A percentile compares a stretch with the other conserved stretches of the same genome.
Evolutionary conservation across 768 basidiomycete species (phyloP).

Genomic region (Russula abietina): DNA sequence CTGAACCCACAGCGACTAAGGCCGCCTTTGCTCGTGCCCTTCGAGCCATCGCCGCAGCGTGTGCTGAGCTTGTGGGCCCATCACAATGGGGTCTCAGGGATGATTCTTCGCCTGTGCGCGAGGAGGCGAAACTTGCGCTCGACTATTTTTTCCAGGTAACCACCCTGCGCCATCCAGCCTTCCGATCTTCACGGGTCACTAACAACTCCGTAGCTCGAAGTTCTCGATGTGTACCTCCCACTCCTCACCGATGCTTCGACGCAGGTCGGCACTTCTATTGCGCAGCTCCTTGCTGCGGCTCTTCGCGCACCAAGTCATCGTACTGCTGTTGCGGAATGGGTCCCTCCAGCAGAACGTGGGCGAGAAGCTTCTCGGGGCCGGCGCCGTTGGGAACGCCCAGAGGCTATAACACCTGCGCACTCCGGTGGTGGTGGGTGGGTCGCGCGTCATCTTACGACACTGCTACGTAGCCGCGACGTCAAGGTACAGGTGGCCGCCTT

Average conservation of each 20-base stretch:
- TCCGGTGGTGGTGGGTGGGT: slow-evolving; percentile 50
- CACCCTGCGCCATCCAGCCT: background rate
- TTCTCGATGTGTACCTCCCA: slow-evolving; percentile 62
- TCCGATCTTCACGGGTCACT: background rate
- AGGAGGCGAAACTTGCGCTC: slow-evolving; percentile 52
- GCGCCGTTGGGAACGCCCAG: slow-evolving; percentile 70
- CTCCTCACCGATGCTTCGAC: slow-evolving; percentile 44
- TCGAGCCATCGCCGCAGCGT: slow-evolving; percentile 49
- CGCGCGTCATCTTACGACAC: slow-evolving; percentile 42
- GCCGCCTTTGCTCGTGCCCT: slow-evolving; percentile 60
- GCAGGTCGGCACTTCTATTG: slow-evolving; percentile 45
- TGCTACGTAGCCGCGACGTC: slow-evolving; percentile 46
- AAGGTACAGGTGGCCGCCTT: slow-evolving; percentile 67
- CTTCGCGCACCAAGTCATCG: slow-evolving; percentile 49
- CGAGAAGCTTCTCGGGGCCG: slow-evolving; percentile 47
- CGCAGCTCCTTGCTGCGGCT: slow-evolving; percentile 50
- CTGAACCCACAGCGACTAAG: slow-evolving; percentile 39
- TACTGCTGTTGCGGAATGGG: slow-evolving; percentile 51
- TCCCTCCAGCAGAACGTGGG: slow-evolving; percentile 49
- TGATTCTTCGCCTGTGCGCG: slow-evolving; percentile 36
- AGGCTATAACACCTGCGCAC: slow-evolving; percentile 35
- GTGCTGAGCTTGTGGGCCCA: slow-evolving; percentile 66
- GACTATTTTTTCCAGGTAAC: slow-evolving; percentile 56
- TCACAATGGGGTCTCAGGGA: slow-evolving; percentile 60
- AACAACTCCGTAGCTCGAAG: slow-evolving; percentile 40